Percentiles rank a stretch among this genome's conserved stretches.
phyloP scores from a whole-genome alignment of 148 eudicot genomes.

The Vaccinium macrocarpon region DNA sequence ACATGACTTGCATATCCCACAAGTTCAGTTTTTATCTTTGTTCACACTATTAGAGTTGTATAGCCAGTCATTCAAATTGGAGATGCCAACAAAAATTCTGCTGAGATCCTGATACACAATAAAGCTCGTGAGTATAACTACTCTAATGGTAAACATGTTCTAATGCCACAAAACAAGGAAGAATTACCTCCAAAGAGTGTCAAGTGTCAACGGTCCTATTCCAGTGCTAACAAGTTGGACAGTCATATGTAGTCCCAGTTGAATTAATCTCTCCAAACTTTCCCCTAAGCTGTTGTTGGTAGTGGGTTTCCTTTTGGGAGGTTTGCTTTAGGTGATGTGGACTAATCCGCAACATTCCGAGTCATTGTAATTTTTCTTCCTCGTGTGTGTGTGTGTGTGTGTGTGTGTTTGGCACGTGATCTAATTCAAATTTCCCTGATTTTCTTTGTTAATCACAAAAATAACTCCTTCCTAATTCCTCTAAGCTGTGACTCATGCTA shows the following conservation, averaged over 20 bases:
- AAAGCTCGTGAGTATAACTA: too few relatives aligned
- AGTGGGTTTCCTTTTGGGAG: neutral
- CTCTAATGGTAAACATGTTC: too few relatives aligned
- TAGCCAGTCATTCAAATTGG: too few relatives aligned
- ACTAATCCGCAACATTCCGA: neutral
- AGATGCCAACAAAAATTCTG: too few relatives aligned
- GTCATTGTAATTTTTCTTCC: neutral
- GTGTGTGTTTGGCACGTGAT: neutral
- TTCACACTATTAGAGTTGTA: too few relatives aligned
- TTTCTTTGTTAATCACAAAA: neutral
- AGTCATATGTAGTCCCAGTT: neutral
- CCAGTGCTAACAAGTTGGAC: neutral
- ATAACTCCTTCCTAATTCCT: neutral
- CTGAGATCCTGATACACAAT: too few relatives aligned
- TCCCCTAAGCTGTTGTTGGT: neutral
- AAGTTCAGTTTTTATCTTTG: too few relatives aligned
- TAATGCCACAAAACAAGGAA: too few relatives aligned
- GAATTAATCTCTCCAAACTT: neutral
- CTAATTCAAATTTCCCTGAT: neutral
- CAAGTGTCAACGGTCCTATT: neutral
- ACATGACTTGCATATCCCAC: too few relatives aligned
- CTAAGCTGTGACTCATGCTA: neutral
- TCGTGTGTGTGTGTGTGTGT: neutral
- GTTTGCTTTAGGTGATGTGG: neutral
- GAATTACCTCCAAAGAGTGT: too few relatives aligned